Evolutionary conservation across 1,284 basidiomycete species (phyloP), one percentile per base, ranked within the genome.

Genomic region (Ganoderma sinense): DNA sequence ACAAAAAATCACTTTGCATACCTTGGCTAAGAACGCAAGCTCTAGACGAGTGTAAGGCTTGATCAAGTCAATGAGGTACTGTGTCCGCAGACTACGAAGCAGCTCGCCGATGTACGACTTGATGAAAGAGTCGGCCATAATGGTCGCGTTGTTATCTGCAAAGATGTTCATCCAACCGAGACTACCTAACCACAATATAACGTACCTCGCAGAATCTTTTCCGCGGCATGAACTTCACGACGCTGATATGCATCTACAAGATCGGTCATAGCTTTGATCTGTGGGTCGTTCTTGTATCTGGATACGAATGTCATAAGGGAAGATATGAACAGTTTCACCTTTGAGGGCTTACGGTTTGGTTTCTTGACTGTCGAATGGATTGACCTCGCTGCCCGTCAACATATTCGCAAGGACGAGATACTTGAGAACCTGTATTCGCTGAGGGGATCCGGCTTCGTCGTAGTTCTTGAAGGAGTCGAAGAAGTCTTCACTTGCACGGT

Each of bases 381-480:
- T 98, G 82, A 99, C 98, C 78, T 97, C 96, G 78, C 95, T 97
- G 59, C 97, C 97, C 76, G 96, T 99, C 70, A 99, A 86, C 97
- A 99, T 99, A 82, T 99, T 97, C 4, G 97, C 96, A 41, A 99
- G 88, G 3, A 99, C 98, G 14, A 99, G 89, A 78, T 99, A 99
- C 82, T 99, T 99, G 73, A 99, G 88, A 5, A 99, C 97, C 83
- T 98, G 96, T 65, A 99, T 98, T 45, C 98, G 89, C 79, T 99
- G 97, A 0, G 96, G 92, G 13, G 96, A 97, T 3, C 98, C 98
- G 4, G 97, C 96, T 81, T 99, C 98, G 76, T 99, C 98, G 80
- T 99, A 99, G 80, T 97, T 98, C 76, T 95, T 90, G 87, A 99
- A 99, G 0, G 97, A 97, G 77, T 99, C 97, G 82, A 99, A 99